Conservation (phyloP, 306 rosid species). For the Gillenia trifoliata region DNA sequence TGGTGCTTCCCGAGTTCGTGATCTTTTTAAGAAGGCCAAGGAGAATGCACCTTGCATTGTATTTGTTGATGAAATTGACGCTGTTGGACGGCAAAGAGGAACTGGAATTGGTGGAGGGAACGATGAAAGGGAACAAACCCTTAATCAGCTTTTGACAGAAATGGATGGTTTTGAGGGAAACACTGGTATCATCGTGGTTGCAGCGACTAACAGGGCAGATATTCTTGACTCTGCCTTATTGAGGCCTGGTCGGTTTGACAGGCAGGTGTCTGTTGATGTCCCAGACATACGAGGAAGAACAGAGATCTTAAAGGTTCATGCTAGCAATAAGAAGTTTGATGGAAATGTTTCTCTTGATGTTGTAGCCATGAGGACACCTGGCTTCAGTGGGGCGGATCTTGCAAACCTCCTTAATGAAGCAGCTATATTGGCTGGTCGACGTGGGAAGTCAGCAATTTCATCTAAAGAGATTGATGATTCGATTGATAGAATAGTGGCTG, state of each 20-base stretch:
- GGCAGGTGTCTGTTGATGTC: slow-evolving; percentile 96
- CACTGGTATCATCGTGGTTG: slow-evolving; percentile 88
- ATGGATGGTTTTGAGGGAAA: slow-evolving; percentile 99
- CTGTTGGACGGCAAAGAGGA: slow-evolving; percentile 95
- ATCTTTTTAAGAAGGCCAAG: slow-evolving; percentile 97
- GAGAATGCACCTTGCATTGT: slow-evolving; percentile 99
- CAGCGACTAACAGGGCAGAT: slow-evolving; percentile 99
- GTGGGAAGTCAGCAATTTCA: slow-evolving; percentile 80
- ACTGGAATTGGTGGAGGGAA: slow-evolving; percentile 99
- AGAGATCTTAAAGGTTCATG: slow-evolving; percentile 95
- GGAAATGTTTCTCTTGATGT: slow-evolving; percentile 82
- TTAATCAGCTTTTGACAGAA: slow-evolving; percentile 96
- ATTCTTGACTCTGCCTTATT: slow-evolving; percentile 93
- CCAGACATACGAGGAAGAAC: slow-evolving; percentile 94
- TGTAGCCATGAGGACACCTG: slow-evolving; percentile 97
- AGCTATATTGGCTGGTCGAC: slow-evolving; percentile 95
- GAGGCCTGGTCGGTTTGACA: slow-evolving; percentile 93
- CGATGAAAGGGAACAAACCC: slow-evolving; percentile 98
- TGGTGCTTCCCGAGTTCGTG: slow-evolving; percentile 98
- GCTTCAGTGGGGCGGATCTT: slow-evolving; percentile 98
- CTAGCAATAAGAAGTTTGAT: slow-evolving; percentile 81
- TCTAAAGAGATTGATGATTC: slow-evolving; percentile 96
- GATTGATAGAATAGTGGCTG: slow-evolving; percentile 96
- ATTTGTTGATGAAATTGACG: slow-evolving; percentile 98
- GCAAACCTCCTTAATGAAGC: slow-evolving; percentile 97